Percentiles rank a stretch among this genome's conserved stretches.
These are phyloP conservation scores for Boletus barrowsii DNA, from an alignment of 768 basidiomycete genomes.

Conservation along the genomic window DNA sequence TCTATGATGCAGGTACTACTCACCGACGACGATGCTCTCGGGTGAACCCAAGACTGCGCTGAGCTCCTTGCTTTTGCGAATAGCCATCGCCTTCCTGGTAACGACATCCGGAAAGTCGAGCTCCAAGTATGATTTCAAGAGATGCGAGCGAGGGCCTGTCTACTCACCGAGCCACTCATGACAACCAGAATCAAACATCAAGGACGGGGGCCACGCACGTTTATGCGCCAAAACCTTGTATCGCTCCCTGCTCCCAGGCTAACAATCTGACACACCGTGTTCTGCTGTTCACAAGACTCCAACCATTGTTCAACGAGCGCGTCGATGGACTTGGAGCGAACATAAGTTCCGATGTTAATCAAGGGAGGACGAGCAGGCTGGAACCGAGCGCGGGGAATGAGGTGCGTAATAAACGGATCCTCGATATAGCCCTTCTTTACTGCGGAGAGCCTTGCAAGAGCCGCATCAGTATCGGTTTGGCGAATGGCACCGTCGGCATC, in stretches of 20 bases:
- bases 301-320: conserved; percentile 68
- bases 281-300: conserved; percentile 38
- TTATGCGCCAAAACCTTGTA: conserved; percentile 89
- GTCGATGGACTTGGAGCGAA: conserved; percentile 81
- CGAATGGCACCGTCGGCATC: conserved; percentile 66
- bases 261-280: conserved; percentile 76
- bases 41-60: conserved; percentile 18
- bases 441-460: conserved; percentile 83
- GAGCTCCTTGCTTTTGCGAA: conserved; percentile 59
- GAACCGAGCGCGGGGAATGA: conserved; percentile 68
- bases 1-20: conserved; percentile 2
- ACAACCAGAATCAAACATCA: not conserved
- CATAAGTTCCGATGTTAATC: conserved; percentile 94
- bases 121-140: conserved; percentile 70
- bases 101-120: conserved; percentile 90
- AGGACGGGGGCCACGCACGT: conserved; percentile 47
- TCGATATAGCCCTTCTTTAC: conserved; percentile 72
- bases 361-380: conserved; percentile 69
- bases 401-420: conserved; percentile 67
- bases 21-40: conserved; percentile 15
- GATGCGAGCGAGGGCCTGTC: conserved; percentile 53
- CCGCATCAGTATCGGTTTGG: conserved; percentile 79
- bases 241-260: conserved; percentile 95
- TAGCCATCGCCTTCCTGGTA: conserved; percentile 74
- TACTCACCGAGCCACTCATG: not conserved